Percentiles rank a stretch among this genome's conserved stretches.
Conservation (phyloP, 2,329 filamentous ascomycete genomes). For the Cladophialophora bantiana region DNA sequence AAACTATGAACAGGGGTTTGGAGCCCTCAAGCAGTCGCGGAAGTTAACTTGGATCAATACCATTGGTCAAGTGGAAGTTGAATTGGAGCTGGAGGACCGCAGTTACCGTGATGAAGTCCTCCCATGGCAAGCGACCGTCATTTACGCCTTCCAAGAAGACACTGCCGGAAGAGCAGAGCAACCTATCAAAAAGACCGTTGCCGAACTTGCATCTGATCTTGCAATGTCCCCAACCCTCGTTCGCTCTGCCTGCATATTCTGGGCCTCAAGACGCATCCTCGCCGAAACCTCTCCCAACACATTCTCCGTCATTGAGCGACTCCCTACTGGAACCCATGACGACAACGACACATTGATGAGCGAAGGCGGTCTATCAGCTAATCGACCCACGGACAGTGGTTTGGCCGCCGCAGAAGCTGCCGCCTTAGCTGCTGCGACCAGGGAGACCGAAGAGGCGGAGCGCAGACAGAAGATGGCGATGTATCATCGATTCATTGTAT, state of each 20-base stretch:
- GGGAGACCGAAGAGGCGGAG: constrained; percentile 61
- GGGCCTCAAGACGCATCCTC: constrained; percentile 66
- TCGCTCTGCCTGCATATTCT: constrained; percentile 67
- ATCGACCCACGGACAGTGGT: constrained; percentile 28
- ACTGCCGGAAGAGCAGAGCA: constrained; percentile 45
- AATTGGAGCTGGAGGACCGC: constrained; percentile 83
- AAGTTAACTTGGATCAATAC: constrained; percentile 89
- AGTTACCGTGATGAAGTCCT: constrained; percentile 73
- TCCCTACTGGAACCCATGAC: constrained; percentile 47
- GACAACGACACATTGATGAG: constrained; percentile 35
- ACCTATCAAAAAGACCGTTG: constrained; percentile 49
- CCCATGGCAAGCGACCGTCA: constrained; percentile 84
- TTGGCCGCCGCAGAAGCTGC: constrained; percentile 46
- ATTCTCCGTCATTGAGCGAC: constrained; percentile 64
- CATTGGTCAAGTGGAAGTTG: constrained; percentile 79
- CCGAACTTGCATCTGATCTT: constrained; percentile 57
- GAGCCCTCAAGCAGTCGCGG: constrained; percentile 78
- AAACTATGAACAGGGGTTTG: constrained; percentile 77
- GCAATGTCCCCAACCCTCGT: constrained; percentile 64
- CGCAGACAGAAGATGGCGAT: constrained; percentile 73
- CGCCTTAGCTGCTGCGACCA: constrained; percentile 51
- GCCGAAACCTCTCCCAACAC: constrained; percentile 53
- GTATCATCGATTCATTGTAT: constrained; percentile 90
- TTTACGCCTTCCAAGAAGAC: constrained; percentile 75
- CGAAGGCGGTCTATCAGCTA: constrained; percentile 28